Evolutionary conservation across 345 rosid genomes (phyloP).

Genomic region (Eucalyptus cloeziana): DNA sequence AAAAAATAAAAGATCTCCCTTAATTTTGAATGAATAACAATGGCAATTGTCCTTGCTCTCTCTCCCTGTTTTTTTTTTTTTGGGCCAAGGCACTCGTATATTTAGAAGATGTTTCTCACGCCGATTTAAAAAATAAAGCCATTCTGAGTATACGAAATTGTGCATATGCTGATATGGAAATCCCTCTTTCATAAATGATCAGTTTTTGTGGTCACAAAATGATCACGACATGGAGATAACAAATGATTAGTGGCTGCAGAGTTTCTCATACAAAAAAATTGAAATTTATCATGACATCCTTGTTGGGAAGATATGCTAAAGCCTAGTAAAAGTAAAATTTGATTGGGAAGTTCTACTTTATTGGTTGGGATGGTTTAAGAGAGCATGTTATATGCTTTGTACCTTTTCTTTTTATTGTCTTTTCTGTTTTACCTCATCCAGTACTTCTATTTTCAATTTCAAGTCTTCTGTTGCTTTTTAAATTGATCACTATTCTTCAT

Average conservation of each 20-base stretch:
- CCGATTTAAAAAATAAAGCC: background rate
- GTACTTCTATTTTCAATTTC: too few species aligned
- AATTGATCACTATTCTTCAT: background rate
- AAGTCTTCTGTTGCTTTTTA: background rate
- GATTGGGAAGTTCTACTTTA: background rate
- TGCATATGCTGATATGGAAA: background rate
- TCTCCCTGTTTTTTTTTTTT: background rate
- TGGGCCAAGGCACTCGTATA: background rate
- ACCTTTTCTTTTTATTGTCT: background rate
- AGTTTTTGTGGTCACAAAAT: background rate
- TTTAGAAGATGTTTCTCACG: background rate
- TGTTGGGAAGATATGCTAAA: background rate
- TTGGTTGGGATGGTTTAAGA: background rate
- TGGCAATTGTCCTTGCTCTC: background rate
- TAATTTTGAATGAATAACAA: background rate
- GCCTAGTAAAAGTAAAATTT: background rate
- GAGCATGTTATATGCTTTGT: background rate
- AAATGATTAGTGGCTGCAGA: background rate
- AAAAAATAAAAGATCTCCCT: background rate
- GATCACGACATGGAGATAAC: background rate
- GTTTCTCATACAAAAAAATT: background rate
- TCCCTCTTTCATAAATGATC: background rate
- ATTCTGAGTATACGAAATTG: background rate
- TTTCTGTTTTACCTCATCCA: background rate
- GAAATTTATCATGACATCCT: background rate